Percentiles rank a stretch among this genome's conserved stretches.
Evolutionary conservation across 225 moss, liverwort and hornwort genomes (phyloP).

Genomic region (Polytrichum commune): DNA sequence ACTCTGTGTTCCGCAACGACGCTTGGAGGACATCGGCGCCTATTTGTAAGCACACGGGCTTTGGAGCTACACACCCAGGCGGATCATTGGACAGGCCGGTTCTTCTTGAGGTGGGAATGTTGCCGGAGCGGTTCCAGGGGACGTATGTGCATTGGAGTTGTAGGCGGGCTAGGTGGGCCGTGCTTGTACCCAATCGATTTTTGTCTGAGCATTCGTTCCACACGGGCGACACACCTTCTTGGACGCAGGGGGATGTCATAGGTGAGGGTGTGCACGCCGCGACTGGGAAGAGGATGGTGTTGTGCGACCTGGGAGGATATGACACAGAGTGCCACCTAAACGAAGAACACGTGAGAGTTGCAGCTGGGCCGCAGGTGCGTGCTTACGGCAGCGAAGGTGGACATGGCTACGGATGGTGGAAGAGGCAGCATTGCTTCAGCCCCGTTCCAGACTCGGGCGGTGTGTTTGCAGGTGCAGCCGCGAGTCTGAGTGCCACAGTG

Average conservation of each 20-base stretch:
- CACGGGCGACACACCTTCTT: too few relatives aligned
- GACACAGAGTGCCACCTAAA: background rate
- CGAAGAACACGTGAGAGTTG: background rate
- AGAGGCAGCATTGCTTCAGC: background rate
- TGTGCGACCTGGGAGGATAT: too few relatives aligned
- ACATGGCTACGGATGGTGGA: background rate
- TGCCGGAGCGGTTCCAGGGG: too few relatives aligned
- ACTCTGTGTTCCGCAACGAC: too few relatives aligned
- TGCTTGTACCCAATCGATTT: background rate
- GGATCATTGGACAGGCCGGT: too few relatives aligned
- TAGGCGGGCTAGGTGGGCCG: background rate
- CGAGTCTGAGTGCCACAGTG: background rate
- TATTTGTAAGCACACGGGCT: too few relatives aligned
- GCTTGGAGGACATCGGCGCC: too few relatives aligned
- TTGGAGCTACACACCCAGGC: too few relatives aligned
- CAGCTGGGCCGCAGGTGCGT: background rate
- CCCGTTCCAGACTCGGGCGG: background rate
- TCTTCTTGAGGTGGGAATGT: too few relatives aligned
- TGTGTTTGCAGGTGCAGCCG: background rate
- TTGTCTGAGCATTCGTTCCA: background rate
- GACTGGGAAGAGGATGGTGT: too few relatives aligned
- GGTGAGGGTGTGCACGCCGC: too few relatives aligned
- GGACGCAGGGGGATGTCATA: too few relatives aligned
- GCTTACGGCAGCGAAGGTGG: background rate
- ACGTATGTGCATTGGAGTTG: background rate